Conservation (phyloP, 371 early-diverging fungal species). For the Dipsacomyces acuminosporus region DNA sequence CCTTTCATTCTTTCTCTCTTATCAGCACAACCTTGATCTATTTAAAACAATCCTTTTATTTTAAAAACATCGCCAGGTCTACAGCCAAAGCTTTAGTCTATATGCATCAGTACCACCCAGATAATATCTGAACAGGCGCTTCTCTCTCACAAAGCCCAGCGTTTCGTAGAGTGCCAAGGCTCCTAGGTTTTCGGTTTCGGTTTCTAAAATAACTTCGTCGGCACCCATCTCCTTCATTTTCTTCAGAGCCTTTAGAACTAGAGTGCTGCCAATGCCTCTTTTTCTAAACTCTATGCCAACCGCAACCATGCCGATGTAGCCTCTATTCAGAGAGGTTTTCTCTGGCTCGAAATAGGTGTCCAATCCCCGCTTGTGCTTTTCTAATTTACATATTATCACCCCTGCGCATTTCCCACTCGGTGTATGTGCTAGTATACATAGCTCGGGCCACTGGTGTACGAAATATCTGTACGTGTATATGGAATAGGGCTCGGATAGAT, state of each 20-base stretch:
- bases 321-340: conserved; percentile 50
- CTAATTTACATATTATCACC: conserved; percentile 87
- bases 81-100: conserved; percentile 65
- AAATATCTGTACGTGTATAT: conserved; percentile 98
- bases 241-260: conserved; percentile 69
- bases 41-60: not conserved
- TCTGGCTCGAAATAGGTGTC: conserved; percentile 16
- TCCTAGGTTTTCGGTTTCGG: conserved; percentile 83
- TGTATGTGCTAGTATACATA: conserved; percentile 72
- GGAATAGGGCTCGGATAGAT: conserved; percentile 93
- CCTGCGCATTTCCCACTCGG: conserved; percentile 63
- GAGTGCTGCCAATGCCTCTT: conserved; percentile 65
- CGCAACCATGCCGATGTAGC: conserved; percentile 97
- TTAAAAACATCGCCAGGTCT: too few relatives aligned
- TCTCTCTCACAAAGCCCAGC: conserved; percentile 92
- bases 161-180: conserved; percentile 84
- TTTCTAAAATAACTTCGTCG: conserved; percentile 91
- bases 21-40: too few relatives aligned
- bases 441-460: conserved; percentile 80
- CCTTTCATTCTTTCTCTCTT: not conserved
- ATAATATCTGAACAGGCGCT: conserved; percentile 86
- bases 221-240: conserved; percentile 74
- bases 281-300: conserved; percentile 75
- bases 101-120: conserved; percentile 92
- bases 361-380: conserved; percentile 55